Evolutionary conservation across 2,329 filamentous ascomycete species (phyloP).

Genomic region (Phaeosphaeriaceae sp.): DNA sequence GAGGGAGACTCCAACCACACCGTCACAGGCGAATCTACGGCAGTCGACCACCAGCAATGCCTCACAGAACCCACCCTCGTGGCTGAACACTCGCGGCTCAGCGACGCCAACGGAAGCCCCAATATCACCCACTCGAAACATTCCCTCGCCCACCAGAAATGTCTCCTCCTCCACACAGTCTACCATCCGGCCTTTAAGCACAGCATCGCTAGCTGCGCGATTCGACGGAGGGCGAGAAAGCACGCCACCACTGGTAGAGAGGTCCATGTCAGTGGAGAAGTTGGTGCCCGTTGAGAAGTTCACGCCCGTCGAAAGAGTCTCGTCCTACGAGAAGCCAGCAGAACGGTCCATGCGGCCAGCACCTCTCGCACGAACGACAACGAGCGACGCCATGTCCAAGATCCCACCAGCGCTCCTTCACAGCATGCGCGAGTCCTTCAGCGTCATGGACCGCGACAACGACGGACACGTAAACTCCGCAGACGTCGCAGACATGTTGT

Average conservation of each 20-base stretch:
- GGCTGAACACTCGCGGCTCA: constrained; percentile 43
- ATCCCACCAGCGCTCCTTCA: constrained; percentile 83
- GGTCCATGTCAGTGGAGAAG: constrained; percentile 13
- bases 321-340: not conserved
- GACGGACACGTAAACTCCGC: constrained; percentile 83
- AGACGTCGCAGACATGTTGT: constrained; percentile 86
- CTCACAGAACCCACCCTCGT: constrained; percentile 42
- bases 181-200: constrained; percentile 34
- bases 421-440: constrained; percentile 89
- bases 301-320: not conserved
- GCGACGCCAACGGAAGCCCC: constrained; percentile 37
- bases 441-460: constrained; percentile 88
- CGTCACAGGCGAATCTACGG: constrained; percentile 37
- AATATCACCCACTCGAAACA: constrained; percentile 36
- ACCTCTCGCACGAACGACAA: constrained; percentile 30
- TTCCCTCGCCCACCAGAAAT: constrained; percentile 33
- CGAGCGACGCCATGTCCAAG: constrained; percentile 63
- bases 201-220: constrained; percentile 44
- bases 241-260: constrained; percentile 26
- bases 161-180: constrained; percentile 22
- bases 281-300: constrained; percentile 11
- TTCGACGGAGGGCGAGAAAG: constrained; percentile 47
- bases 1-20: constrained; percentile 31
- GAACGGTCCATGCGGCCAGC: constrained; percentile 28
- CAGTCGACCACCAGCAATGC: constrained; percentile 44